Percentiles rank a stretch among this genome's conserved stretches.
These are phyloP conservation scores for Xylaria bambusicola DNA, from an alignment of 495 filamentous ascomycete genomes.

Conservation along the genomic window DNA sequence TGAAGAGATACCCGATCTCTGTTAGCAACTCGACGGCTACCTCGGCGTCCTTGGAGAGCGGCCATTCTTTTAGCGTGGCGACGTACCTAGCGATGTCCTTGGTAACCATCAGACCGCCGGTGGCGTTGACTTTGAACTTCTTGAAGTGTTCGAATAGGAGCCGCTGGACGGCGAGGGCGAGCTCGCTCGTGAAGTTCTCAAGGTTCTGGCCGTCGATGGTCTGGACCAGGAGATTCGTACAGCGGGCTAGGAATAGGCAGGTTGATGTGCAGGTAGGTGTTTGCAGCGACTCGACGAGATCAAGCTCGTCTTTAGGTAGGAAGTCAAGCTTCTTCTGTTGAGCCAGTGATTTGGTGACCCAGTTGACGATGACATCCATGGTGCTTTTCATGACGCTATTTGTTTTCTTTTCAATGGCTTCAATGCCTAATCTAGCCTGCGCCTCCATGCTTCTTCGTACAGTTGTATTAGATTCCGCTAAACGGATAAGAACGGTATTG, in stretches of 20 bases:
- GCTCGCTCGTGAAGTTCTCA: constrained; percentile 75
- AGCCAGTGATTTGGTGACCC: constrained; percentile 72
- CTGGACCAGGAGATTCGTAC: constrained; percentile 59
- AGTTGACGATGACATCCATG: constrained; percentile 78
- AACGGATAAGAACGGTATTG: constrained; percentile 83
- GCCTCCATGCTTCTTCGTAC: constrained; percentile 90
- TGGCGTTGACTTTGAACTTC: constrained; percentile 85
- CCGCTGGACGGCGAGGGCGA: constrained; percentile 73
- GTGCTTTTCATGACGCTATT: constrained; percentile 83
- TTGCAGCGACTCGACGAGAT: constrained; percentile 78
- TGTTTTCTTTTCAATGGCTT: constrained; percentile 84
- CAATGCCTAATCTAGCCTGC: constrained; percentile 68
- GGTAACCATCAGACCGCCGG: constrained; percentile 90
- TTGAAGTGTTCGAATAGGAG: constrained; percentile 91
- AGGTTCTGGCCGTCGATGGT: constrained; percentile 80
- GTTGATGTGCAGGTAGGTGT: constrained; percentile 82
- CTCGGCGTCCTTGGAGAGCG: constrained; percentile 69
- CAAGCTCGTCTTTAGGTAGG: constrained; percentile 81
- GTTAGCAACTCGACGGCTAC: constrained; percentile 77
- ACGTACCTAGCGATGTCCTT: constrained; percentile 95
- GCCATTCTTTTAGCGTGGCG: constrained; percentile 77
- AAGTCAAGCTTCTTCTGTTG: constrained; percentile 92
- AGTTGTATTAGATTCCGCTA: constrained; percentile 85
- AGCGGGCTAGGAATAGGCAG: constrained; percentile 70
- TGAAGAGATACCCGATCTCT: constrained; percentile 96